These are phyloP conservation scores for Clarireedia monteithiana DNA, from an alignment of 2,329 filamentous ascomycete genomes.

Conservation along the genomic window DNA sequence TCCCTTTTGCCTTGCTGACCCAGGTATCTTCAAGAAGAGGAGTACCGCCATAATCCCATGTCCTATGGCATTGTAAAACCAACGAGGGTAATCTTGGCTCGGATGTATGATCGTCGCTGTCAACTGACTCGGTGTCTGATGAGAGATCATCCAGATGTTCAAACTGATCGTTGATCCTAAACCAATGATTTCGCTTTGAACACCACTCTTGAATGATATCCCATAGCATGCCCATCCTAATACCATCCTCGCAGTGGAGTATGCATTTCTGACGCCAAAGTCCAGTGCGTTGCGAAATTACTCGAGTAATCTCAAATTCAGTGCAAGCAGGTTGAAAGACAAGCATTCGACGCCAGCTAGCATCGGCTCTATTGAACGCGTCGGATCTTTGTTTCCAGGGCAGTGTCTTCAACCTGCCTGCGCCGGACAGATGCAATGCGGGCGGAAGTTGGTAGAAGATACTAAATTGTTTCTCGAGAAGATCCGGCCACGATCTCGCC, in stretches of 20 bases:
- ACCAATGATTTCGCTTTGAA: conserved; percentile 3
- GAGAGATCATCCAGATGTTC: not conserved
- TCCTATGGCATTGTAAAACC: not conserved
- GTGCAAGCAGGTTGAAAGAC: conserved; percentile 6
- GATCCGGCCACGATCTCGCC: not conserved
- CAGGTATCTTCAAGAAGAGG: not conserved
- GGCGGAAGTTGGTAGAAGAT: not conserved
- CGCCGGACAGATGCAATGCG: not conserved
- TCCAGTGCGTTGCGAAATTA: not conserved
- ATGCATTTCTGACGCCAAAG: not conserved
- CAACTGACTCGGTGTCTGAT: not conserved
- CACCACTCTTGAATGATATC: conserved; percentile 8
- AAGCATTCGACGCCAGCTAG: conserved; percentile 6
- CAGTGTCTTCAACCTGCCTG: not conserved
- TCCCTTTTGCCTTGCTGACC: not conserved
- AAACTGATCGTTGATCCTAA: not conserved
- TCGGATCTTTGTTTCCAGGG: conserved; percentile 2
- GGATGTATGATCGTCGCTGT: not conserved
- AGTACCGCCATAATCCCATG: not conserved
- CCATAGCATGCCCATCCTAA: conserved; percentile 9
- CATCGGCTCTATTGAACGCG: conserved; percentile 6
- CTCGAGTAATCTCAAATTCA: not conserved
- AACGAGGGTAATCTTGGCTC: not conserved
- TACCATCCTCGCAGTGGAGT: conserved; percentile 2
- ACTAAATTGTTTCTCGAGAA: not conserved